Conservation (phyloP, 2,329 filamentous ascomycete species). For the Ascochyta pisi region DNA sequence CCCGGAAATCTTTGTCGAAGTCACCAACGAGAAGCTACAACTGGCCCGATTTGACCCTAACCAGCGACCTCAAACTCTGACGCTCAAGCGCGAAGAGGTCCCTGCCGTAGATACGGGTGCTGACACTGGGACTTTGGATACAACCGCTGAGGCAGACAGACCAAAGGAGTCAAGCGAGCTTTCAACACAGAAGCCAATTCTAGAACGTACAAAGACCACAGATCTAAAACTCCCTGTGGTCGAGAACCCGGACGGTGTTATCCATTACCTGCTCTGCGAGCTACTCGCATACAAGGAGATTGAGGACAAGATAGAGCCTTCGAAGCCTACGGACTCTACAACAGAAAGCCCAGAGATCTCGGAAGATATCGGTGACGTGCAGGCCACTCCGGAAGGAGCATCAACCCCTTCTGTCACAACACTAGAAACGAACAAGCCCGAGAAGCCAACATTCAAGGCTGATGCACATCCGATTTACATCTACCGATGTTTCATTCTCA, state of each 20-base stretch:
- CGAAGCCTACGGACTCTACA: slow-evolving; percentile 53
- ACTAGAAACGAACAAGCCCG: slow-evolving; percentile 50
- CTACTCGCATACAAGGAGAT: slow-evolving; percentile 91
- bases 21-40: slow-evolving; percentile 84
- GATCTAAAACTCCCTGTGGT: slow-evolving; percentile 84
- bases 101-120: slow-evolving; percentile 19
- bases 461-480: slow-evolving; percentile 96
- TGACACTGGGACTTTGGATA: slow-evolving; percentile 29
- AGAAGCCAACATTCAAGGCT: slow-evolving; percentile 82
- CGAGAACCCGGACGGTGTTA: slow-evolving; percentile 91
- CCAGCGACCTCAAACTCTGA: slow-evolving; percentile 60
- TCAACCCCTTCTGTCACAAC: slow-evolving; percentile 16
- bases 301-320: slow-evolving; percentile 75
- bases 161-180: slow-evolving; percentile 43
- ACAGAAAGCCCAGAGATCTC: slow-evolving; percentile 25
- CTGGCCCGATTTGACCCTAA: slow-evolving; percentile 68
- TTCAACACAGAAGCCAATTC: slow-evolving; percentile 54
- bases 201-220: slow-evolving; percentile 68
- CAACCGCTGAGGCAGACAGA: slow-evolving; percentile 44
- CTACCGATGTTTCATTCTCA: slow-evolving; percentile 92
- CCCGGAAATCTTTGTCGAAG: slow-evolving; percentile 84
- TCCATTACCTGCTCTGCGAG: slow-evolving; percentile 93
- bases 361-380: neutral
- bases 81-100: slow-evolving; percentile 59
- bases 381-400: slow-evolving; percentile 17